Conservation (phyloP, 2,329 filamentous ascomycete genomes). For the Penicillium aurantiogriseum region DNA sequence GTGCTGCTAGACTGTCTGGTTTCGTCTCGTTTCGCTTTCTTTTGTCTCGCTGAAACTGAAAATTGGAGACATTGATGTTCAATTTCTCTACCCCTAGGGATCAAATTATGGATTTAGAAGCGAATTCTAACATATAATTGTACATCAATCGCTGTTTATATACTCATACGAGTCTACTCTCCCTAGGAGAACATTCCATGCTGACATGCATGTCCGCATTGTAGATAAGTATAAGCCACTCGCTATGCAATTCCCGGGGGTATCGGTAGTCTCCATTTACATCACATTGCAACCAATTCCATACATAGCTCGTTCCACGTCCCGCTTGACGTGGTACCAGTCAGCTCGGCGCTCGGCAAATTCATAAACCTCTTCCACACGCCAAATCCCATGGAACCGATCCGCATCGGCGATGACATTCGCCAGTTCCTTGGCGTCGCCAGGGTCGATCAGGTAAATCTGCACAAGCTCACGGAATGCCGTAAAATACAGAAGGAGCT, state of each 20-base stretch:
- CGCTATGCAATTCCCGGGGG: conserved; percentile 20
- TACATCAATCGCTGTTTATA: not conserved
- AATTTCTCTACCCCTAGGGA: too few species aligned
- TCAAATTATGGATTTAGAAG: not conserved
- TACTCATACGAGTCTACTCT: not conserved
- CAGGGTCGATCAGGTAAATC: conserved; percentile 87
- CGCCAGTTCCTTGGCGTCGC: conserved; percentile 90
- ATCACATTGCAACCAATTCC: conserved; percentile 85
- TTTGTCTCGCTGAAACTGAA: not conserved
- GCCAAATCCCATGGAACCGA: conserved; percentile 86
- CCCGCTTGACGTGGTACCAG: conserved; percentile 85
- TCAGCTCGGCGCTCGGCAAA: conserved; percentile 92
- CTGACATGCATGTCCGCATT: conserved; percentile 9
- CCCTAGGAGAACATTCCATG: not conserved
- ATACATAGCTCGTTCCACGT: conserved; percentile 96
- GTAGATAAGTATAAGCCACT: conserved; percentile 2
- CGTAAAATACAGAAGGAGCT: conserved; percentile 84
- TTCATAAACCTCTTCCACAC: conserved; percentile 95
- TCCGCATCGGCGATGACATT: conserved; percentile 89
- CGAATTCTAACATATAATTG: not conserved
- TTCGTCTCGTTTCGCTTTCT: not conserved
- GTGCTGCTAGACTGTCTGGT: not conserved
- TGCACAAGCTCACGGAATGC: conserved; percentile 89
- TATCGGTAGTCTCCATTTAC: conserved; percentile 50
- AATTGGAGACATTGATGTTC: not conserved